Evolutionary conservation across 176 grass and related monocot genomes (phyloP), one percentile per base, ranked within the genome.

Genomic region (Secale cereale): DNA sequence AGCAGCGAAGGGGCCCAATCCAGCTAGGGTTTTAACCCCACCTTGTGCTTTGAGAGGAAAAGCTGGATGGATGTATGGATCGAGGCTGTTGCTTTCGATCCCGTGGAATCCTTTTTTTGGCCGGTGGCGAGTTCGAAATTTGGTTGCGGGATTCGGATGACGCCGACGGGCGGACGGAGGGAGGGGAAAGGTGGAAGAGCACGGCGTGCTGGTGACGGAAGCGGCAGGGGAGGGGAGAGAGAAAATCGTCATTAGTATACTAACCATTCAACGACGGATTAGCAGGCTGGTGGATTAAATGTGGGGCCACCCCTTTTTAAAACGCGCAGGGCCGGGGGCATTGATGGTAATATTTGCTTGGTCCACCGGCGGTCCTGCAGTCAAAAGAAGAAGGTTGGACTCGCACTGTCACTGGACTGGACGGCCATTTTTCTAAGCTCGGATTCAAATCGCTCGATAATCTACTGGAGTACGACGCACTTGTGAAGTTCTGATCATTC

Each of bases 71-170:
- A 46, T 27, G 67, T 22, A 70, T 16, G 43, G 72, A 75, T 37
- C 32, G 46, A 27, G 31, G 77, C 19, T 12, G 87, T 89, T 60
- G 82, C 82, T 89, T 85, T 89, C 77, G 87, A 76, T 81, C 77
- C 50, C 65, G 81, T 48, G 81, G 70, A 28, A 5, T 79, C 72
- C 66, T 59, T 39, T 85, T 85, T 85, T 75, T 59, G 33, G 82
- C 35, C 68, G 30, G 87, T 30, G 76, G 30, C 41, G 41, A 48
- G 59, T 71, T 80, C 67, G 41, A 89, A 85, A 67, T 74, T 70
- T 50, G 78, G 65, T 81, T 11, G 32, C 56, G 71, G 71, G 71
- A 74, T 74, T 74, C 14, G 14, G 30, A 19, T 15, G 80, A 64
- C 70, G 74, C 81, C 74, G 76, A 78, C 76, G 16, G 50, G 26